Conservation (phyloP, 768 basidiomycete genomes). For the Neoboletus magnificus region DNA sequence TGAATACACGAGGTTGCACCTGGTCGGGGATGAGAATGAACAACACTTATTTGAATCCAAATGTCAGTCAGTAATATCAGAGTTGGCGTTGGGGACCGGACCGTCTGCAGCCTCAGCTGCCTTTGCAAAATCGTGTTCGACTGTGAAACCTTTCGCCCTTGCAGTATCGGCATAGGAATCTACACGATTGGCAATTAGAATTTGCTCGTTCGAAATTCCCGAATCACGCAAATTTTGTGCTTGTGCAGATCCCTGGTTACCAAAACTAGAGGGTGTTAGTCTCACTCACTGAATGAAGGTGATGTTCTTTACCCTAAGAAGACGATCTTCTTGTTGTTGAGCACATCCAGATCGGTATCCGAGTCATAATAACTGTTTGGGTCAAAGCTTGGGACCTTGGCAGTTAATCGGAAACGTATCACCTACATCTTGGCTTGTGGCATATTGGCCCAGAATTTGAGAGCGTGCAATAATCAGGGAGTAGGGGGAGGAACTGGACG, state of each 20-base stretch:
- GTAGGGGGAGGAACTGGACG: neutral
- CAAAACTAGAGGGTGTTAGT: slow-evolving; percentile 40
- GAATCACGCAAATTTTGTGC: slow-evolving; percentile 64
- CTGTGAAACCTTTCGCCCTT: slow-evolving; percentile 52
- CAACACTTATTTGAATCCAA: slow-evolving; percentile 38
- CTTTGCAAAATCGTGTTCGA: slow-evolving; percentile 54
- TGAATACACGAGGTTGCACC: slow-evolving; percentile 61
- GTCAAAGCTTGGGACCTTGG: neutral
- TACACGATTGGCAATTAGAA: slow-evolving; percentile 54
- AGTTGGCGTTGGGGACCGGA: slow-evolving; percentile 21
- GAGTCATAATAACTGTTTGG: slow-evolving; percentile 48
- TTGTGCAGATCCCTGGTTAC: slow-evolving; percentile 65
- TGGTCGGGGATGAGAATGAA: slow-evolving; percentile 65
- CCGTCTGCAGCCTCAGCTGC: slow-evolving; percentile 56
- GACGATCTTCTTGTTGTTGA: slow-evolving; percentile 51
- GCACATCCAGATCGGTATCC: slow-evolving; percentile 50
- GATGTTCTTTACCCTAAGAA: slow-evolving; percentile 49
- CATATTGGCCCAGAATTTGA: slow-evolving; percentile 4
- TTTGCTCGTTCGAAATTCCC: slow-evolving; percentile 58
- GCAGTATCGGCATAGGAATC: slow-evolving; percentile 60
- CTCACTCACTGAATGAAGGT: neutral
- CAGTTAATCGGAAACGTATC: neutral
- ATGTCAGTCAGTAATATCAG: neutral
- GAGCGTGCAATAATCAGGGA: neutral
- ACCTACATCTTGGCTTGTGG: slow-evolving; percentile 55